Evolutionary conservation across 202 grass and related monocot genomes (phyloP).

Genomic region (Carex arenaria): DNA sequence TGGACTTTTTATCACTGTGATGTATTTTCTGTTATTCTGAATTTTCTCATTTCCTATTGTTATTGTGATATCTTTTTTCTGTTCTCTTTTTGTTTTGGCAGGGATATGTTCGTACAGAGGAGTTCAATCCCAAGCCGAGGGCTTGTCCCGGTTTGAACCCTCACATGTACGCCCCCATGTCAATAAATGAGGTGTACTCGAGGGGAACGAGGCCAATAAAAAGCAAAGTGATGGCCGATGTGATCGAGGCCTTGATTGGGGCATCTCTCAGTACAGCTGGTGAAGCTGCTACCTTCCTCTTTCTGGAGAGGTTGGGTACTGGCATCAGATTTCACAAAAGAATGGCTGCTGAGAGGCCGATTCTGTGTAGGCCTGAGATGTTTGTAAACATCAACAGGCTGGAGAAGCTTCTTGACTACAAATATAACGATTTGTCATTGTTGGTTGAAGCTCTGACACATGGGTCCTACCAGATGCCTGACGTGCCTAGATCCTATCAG

Average conservation of each 20-base stretch:
- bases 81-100: conserved; percentile 29
- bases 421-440: conserved; percentile 42
- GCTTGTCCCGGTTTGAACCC: conserved; percentile 51
- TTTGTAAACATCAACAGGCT: conserved; percentile 49
- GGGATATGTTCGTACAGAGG: conserved; percentile 57
- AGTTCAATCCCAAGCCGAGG: conserved; percentile 48
- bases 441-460: conserved; percentile 82
- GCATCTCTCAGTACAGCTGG: conserved; percentile 44
- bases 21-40: background rate
- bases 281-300: conserved; percentile 53
- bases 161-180: conserved; percentile 5
- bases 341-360: conserved; percentile 24
- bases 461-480: conserved; percentile 50
- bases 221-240: conserved; percentile 68
- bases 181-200: conserved; percentile 37
- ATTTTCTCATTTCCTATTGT: background rate
- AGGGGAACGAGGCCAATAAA: conserved; percentile 39
- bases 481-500: conserved; percentile 60
- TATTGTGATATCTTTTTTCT: background rate
- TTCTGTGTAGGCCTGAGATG: conserved; percentile 26
- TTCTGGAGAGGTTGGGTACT: conserved; percentile 52
- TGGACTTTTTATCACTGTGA: background rate
- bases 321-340: conserved; percentile 42
- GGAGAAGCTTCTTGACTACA: conserved; percentile 40
- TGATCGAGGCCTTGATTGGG: conserved; percentile 65